A percentile compares a stretch with the other conserved stretches of the same genome.
Conservation (phyloP, 1,284 basidiomycete species). For the Papiliotrema fonsecae region DNA sequence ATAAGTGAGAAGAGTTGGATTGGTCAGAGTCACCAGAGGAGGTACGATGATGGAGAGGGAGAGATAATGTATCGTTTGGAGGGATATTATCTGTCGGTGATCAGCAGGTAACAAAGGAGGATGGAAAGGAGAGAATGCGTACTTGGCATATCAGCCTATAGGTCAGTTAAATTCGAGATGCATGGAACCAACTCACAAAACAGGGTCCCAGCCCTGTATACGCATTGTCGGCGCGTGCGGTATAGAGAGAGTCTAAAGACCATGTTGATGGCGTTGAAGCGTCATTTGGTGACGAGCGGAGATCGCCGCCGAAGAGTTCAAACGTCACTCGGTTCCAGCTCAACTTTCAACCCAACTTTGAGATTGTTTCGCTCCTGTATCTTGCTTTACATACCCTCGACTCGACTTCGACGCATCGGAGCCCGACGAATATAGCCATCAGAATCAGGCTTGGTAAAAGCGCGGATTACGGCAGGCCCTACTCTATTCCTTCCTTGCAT, state of each 20-base stretch:
- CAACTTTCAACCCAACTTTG: too few relatives aligned
- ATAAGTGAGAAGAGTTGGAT: conserved; percentile 66
- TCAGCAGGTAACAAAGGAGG: conserved; percentile 62
- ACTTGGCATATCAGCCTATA: conserved; percentile 47
- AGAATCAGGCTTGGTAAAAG: too few relatives aligned
- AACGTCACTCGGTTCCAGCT: background rate
- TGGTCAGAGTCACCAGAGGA: conserved; percentile 72
- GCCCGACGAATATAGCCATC: too few relatives aligned
- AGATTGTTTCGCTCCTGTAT: background rate
- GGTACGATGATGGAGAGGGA: conserved; percentile 78
- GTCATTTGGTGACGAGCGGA: background rate
- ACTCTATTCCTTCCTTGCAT: too few relatives aligned
- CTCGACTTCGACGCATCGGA: too few relatives aligned
- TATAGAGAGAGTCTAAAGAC: background rate
- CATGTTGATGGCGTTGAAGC: too few relatives aligned
- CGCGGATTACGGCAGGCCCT: too few relatives aligned
- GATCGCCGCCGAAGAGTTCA: background rate
- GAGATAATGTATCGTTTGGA: conserved; percentile 90
- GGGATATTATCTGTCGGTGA: conserved; percentile 69
- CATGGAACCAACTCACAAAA: conserved; percentile 33
- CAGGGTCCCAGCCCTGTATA: conserved; percentile 50
- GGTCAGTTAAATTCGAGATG: conserved; percentile 11
- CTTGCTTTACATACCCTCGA: too few relatives aligned
- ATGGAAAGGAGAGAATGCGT: conserved; percentile 5
- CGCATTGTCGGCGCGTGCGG: conserved; percentile 21